Conservation (phyloP, 768 basidiomycete species). For the Suillus lakei region DNA sequence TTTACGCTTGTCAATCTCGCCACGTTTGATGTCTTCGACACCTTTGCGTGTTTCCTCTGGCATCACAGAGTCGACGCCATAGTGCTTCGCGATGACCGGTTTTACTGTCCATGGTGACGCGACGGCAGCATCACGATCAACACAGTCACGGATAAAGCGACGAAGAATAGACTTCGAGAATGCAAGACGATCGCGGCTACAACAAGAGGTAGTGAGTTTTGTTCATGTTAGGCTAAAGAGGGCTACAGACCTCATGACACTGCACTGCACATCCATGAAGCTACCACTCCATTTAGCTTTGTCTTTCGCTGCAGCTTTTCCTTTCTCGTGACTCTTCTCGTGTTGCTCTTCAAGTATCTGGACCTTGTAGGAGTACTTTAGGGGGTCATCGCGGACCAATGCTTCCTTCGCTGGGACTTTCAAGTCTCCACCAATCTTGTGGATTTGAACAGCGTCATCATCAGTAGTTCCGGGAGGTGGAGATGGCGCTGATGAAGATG, state of each 20-base stretch:
- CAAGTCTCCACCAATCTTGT: slow-evolving; percentile 81
- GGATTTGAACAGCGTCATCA: slow-evolving; percentile 57
- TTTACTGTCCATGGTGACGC: slow-evolving; percentile 98
- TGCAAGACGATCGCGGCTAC: slow-evolving; percentile 90
- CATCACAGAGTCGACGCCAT: slow-evolving; percentile 86
- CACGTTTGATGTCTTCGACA: slow-evolving; percentile 81
- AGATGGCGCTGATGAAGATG: slow-evolving; percentile 52
- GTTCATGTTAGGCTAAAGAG: slow-evolving; percentile 6
- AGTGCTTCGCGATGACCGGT: slow-evolving; percentile 77
- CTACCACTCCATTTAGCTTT: slow-evolving; percentile 74
- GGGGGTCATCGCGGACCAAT: slow-evolving; percentile 73
- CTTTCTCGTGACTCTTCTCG: slow-evolving; percentile 68
- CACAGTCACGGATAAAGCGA: slow-evolving; percentile 94
- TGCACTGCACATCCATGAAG: slow-evolving; percentile 82
- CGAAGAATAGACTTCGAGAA: slow-evolving; percentile 98
- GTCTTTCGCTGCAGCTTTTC: slow-evolving; percentile 56
- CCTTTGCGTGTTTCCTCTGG: slow-evolving; percentile 81
- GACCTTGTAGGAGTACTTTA: slow-evolving; percentile 85
- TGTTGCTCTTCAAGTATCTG: slow-evolving; percentile 81
- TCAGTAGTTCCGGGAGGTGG: slow-evolving; percentile 47
- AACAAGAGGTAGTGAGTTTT: slow-evolving; percentile 9
- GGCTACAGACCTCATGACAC: slow-evolving; percentile 74
- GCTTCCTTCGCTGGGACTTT: slow-evolving; percentile 75
- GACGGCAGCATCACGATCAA: slow-evolving; percentile 89
- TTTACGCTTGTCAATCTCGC: slow-evolving; percentile 92